phyloP scores from a whole-genome alignment of 1,139 yeast species.

The Kurtzmaniella quercitrusa region DNA sequence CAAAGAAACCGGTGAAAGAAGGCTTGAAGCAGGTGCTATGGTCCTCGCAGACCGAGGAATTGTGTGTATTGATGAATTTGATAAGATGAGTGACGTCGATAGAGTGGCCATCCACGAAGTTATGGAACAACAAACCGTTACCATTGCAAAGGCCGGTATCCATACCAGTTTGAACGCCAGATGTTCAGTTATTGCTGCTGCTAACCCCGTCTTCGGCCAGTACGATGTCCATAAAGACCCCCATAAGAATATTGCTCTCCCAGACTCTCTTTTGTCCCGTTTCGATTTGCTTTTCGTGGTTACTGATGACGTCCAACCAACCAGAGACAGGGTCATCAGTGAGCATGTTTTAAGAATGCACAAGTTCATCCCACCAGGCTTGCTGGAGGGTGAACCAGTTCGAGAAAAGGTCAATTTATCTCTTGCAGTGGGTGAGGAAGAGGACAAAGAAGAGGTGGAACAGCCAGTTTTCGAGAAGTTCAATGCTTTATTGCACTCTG shows the following conservation, averaged over 20 bases:
- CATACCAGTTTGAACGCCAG: conserved; percentile 96
- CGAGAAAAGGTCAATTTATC: conserved; percentile 70
- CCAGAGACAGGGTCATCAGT: conserved; percentile 79
- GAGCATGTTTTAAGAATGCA: conserved; percentile 96
- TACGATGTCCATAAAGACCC: conserved; percentile 96
- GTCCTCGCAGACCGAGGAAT: conserved; percentile 96
- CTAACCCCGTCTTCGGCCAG: conserved; percentile 96
- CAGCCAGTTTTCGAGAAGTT: conserved; percentile 75
- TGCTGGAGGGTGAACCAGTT: conserved; percentile 90
- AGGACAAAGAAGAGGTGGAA: conserved; percentile 45
- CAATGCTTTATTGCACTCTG: conserved; percentile 79
- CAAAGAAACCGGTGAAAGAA: conserved; percentile 93
- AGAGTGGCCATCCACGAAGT: conserved; percentile 99
- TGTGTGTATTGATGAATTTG: conserved; percentile 98
- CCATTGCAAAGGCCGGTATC: conserved; percentile 97
- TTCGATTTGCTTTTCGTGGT: conserved; percentile 93
- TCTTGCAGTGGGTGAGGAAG: conserved; percentile 74
- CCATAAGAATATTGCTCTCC: conserved; percentile 92
- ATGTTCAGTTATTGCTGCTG: conserved; percentile 97
- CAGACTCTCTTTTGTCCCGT: conserved; percentile 95
- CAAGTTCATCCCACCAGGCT: conserved; percentile 83
- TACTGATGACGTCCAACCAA: conserved; percentile 88
- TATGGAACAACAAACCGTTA: conserved; percentile 98
- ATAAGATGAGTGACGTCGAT: conserved; percentile 95
- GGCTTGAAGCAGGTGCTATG: conserved; percentile 99